These are phyloP conservation scores for Amanita pallidorosea DNA, from an alignment of 768 basidiomycete species.

Conservation along the genomic window DNA sequence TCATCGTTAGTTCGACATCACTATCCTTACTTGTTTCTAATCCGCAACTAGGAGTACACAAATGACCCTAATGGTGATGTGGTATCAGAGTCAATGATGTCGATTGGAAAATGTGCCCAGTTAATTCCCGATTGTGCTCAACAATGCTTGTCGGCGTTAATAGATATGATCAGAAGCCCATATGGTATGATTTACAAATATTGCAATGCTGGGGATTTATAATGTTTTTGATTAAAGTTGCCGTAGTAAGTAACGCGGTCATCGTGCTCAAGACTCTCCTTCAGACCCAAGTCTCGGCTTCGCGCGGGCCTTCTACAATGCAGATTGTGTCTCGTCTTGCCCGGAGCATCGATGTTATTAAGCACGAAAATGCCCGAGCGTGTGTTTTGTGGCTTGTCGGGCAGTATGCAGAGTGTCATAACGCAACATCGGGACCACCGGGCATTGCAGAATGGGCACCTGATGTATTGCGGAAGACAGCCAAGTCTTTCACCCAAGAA, in stretches of 20 bases:
- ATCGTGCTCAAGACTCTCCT: constrained; percentile 80
- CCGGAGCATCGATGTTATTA: constrained; percentile 66
- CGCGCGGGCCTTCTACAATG: constrained; percentile 12
- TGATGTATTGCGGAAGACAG: constrained; percentile 75
- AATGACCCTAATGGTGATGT: constrained; percentile 69
- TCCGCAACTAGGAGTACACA: constrained; percentile 53
- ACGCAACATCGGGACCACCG: constrained; percentile 27
- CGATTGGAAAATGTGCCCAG: constrained; percentile 68
- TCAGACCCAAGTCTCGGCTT: constrained; percentile 44
- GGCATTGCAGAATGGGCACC: constrained; percentile 75
- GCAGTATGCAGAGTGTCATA: constrained; percentile 54
- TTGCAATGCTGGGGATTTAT: not conserved
- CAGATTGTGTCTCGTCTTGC: constrained; percentile 73
- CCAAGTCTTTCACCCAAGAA: constrained; percentile 65
- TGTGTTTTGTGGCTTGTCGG: constrained; percentile 92
- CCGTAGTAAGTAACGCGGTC: constrained; percentile 70
- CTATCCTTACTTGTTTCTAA: not conserved
- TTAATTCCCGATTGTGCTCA: constrained; percentile 56
- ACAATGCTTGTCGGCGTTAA: constrained; percentile 67
- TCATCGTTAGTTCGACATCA: constrained; percentile 50
- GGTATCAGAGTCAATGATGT: constrained; percentile 63
- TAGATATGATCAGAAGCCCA: constrained; percentile 67
- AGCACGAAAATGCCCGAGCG: constrained; percentile 71
- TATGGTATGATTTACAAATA: constrained; percentile 41
- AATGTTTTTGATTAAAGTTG: constrained; percentile 33